These are phyloP conservation scores for Phytophthora citricola DNA, from an alignment of 352 stramenopile species.

Conservation along the genomic window DNA sequence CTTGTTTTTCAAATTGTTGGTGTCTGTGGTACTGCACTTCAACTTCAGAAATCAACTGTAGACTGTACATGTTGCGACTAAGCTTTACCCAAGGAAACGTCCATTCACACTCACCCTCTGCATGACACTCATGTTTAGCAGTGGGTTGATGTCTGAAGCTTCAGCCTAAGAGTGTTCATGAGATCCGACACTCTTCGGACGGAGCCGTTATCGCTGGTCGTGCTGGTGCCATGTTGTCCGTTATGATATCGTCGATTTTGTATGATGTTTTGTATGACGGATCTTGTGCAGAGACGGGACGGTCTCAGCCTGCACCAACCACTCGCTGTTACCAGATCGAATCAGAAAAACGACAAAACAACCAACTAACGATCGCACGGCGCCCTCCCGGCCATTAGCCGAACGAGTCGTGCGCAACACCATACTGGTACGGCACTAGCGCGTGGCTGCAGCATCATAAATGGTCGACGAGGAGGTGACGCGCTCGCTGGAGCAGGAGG, in stretches of 20 bases:
- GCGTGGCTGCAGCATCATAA: conserved; percentile 4
- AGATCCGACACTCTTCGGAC: not conserved
- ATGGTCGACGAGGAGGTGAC: conserved; percentile 62
- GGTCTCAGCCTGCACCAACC: conserved; percentile 21
- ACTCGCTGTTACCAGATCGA: conserved; percentile 31
- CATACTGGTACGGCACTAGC: not conserved
- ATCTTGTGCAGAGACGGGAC: conserved; percentile 10
- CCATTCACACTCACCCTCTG: not conserved
- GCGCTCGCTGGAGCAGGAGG: conserved; percentile 63
- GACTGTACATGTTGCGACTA: conserved; percentile 1
- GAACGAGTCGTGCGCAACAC: conserved; percentile 13
- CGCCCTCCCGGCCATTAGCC: conserved; percentile 26
- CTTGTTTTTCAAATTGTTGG: no score
- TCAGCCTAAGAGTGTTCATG: not conserved
- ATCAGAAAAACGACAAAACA: conserved; percentile 31
- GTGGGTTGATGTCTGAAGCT: not conserved
- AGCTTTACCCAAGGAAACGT: conserved; percentile 2
- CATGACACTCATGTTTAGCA: no score
- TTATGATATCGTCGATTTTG: conserved; percentile 15
- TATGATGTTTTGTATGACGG: conserved; percentile 16
- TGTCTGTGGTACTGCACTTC: conserved; percentile 7
- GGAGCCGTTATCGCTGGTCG: conserved; percentile 9
- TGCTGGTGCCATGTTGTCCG: conserved; percentile 5
- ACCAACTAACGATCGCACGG: conserved; percentile 28
- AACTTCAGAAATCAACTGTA: conserved; percentile 10